These are phyloP conservation scores for Paramecium bursaria DNA, from an alignment of 73 alveolate genomes.

Conservation along the genomic window DNA sequence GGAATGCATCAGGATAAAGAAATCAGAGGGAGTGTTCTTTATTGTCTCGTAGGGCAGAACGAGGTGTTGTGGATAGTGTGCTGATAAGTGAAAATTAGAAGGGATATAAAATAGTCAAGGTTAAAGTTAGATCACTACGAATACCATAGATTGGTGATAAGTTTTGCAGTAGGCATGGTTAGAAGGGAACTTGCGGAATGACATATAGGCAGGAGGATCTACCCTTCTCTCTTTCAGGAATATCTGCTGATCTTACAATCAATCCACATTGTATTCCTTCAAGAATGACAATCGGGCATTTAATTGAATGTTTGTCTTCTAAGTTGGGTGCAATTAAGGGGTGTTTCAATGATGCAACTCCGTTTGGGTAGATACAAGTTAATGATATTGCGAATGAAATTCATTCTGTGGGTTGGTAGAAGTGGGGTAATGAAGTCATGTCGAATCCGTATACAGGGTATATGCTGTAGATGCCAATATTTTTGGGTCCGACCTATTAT, in stretches of 20 bases:
- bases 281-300: conserved; percentile 99
- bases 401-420: conserved; percentile 93
- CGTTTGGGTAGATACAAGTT: conserved; percentile 91
- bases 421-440: conserved; percentile 97
- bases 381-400: conserved; percentile 92
- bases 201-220: conserved; percentile 98
- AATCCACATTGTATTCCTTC: conserved; percentile 99
- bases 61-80: conserved; percentile 96
- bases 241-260: conserved; percentile 96
- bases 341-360: conserved; percentile 98
- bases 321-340: conserved; percentile 93
- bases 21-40: conserved; percentile 82
- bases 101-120: conserved; percentile 90
- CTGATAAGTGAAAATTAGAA: conserved; percentile 91
- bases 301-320: conserved; percentile 97
- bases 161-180: conserved; percentile 99
- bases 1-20: conserved; percentile 47
- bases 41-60: conserved; percentile 89
- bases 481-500: conserved; percentile 99
- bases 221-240: conserved; percentile 97
- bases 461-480: conserved; percentile 90
- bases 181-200: conserved; percentile 99
- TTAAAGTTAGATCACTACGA: conserved; percentile 92
- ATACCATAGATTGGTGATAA: conserved; percentile 99
- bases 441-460: conserved; percentile 98